phyloP scores from a whole-genome alignment of 192 early-diverging fungal genomes.

The Coemansia sp. region DNA sequence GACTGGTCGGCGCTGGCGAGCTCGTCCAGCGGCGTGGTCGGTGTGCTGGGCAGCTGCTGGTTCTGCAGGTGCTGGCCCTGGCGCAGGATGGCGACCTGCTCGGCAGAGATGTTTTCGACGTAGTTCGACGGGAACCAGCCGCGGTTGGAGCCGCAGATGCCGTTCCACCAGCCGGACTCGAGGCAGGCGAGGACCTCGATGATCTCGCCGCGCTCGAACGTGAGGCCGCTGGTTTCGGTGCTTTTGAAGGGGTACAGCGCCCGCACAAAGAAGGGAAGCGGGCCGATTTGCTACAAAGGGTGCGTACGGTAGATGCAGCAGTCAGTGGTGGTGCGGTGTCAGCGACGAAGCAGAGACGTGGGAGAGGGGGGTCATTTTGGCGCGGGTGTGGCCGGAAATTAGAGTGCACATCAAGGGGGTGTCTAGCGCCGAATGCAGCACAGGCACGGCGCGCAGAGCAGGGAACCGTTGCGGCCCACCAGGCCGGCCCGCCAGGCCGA shows the following conservation, averaged over 20 bases:
- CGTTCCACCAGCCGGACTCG: slow-evolving; percentile 97
- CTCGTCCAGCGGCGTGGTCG: slow-evolving; percentile 8
- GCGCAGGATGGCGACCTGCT: slow-evolving; percentile 51
- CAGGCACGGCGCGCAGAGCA: no score
- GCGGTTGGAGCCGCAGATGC: slow-evolving; percentile 68
- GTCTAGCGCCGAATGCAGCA: neutral
- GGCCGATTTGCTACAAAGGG: slow-evolving; percentile 29
- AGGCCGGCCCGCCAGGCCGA: neutral
- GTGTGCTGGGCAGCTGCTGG: slow-evolving; percentile 18
- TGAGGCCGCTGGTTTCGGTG: slow-evolving; percentile 70
- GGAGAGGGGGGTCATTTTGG: no score
- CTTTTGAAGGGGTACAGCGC: slow-evolving; percentile 89
- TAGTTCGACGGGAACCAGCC: slow-evolving; percentile 93
- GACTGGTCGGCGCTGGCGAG: slow-evolving; percentile 31
- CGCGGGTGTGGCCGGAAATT: neutral
- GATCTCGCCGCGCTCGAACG: slow-evolving; percentile 79
- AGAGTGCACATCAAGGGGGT: neutral
- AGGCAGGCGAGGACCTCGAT: slow-evolving; percentile 89
- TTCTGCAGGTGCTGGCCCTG: slow-evolving; percentile 32
- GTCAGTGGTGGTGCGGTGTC: no score
- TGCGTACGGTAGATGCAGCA: no score
- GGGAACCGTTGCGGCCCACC: neutral
- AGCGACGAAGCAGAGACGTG: no score
- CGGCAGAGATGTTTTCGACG: slow-evolving; percentile 60
- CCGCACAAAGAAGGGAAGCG: slow-evolving; percentile 54